Evolutionary conservation across 2,329 filamentous ascomycete genomes (phyloP), one percentile per base, ranked within the genome.

Genomic region (Penicillium sp.): DNA sequence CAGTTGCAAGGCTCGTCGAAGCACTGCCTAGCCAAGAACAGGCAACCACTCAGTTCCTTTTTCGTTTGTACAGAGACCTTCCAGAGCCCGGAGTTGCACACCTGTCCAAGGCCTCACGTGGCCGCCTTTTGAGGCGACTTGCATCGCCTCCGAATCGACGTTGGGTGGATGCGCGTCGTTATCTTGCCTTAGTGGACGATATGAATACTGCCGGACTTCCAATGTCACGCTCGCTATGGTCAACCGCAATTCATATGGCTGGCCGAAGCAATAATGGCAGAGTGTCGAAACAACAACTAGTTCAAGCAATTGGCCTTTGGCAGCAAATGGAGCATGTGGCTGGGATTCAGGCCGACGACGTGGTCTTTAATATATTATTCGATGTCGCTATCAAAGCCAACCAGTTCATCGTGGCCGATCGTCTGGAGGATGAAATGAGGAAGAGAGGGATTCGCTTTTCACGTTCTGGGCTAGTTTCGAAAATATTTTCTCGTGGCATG

Each of bases 341-440:
- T 2, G 82, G 83, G 1, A 72, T 91, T 14, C 76, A 77, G 62
- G 87, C 83, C 33, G 89, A 89, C 63, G 81, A 85, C 47, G 87
- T 92, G n/a, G 96, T 93, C 0, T 95, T 99, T 74, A 96, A 94
- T 69, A 89, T 97, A 45, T 81, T 99, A 12, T 97, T 96, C 65
- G 89, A 97, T 68, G 83, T 91, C 11, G 91, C 94, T 1, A 85
- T 90, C 63, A 95, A 94, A 72, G 86, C 90, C 0, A 89, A 89
- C 37, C 94, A 95, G 67, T 96, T 89, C 62, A 79, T 80, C 1
- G 83, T 97, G 22, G 92, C 92, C 3, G 89, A 97, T 65, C 89
- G 90, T 77, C 84, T 97, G 11, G 85, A 92, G 64, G 81, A 85
- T 54, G 92, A 97, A 75, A 92, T 97, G 87, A 78, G 82, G 48